Base-by-base conservation (phyloP, 1,139 yeast species). In the Taphrina betulina region DNA sequence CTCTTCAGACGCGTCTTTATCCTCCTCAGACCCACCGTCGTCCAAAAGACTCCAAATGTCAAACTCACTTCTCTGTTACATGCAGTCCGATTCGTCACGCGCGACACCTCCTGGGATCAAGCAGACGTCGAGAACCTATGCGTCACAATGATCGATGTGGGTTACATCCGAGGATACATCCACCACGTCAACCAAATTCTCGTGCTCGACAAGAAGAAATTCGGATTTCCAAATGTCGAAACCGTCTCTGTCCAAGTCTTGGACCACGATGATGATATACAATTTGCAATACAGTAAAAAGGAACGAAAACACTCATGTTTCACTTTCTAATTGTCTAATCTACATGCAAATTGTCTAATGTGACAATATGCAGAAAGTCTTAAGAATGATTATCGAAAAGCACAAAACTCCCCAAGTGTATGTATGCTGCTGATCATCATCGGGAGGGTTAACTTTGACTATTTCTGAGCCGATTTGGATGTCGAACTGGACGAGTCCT, bases 121-220 rank as follows among this genome's bases (percentile, higher is more conserved):
- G 59, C 63, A 7, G 63, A 63, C 10, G 64, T 69, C 1, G 77
- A 74, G 57, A 64, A 67, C 33, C 60, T 72, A 5, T 68, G 70
- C 44, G 66, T 69, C 5, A 63, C 69, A 41, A 64, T 74, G 36
- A 68, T 71, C 10, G 65, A 68, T 38, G 68, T 66, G 37, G 73
- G 72, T 8, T 65, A 64, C 54, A 63, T 73, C 57, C 69, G 64
- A 56, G 76, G 71, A 5, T 69, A 70, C 24, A 61, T 72, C 29
- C 54, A 35, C 17, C 57, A 58, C 24, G 22, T 36, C 4, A 48
- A 44, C 19, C 23, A 45, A 5, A 19, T 53, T 17, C 48, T 56
- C 26, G 58, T 56, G 36, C 46, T 56, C n/a, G 54, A 50, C 19
- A 56, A 56, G 46, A 42, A 42, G 19, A 50, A 41, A 46, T 31